These are phyloP conservation scores for Stemphylium beticola DNA, from an alignment of 2,329 filamentous ascomycete species.

Conservation along the genomic window DNA sequence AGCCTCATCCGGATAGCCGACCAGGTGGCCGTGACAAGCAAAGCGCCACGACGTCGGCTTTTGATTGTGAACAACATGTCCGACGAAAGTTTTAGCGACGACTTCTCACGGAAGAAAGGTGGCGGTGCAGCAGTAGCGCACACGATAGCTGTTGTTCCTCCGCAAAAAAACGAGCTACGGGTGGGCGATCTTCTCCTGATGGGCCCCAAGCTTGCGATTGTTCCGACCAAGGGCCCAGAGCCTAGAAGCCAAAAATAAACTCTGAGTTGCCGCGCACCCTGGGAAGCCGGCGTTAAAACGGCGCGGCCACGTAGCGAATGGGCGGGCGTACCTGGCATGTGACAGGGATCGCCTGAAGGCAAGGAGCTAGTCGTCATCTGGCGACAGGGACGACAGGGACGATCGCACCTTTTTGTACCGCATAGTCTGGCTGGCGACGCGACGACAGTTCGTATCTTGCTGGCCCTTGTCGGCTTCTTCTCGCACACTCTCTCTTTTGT, in stretches of 20 bases:
- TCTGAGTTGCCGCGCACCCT: conserved; percentile 12
- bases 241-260: conserved; percentile 8
- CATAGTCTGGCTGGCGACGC: not conserved
- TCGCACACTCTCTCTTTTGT: not conserved
- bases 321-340: conserved; percentile 1
- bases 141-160: not conserved
- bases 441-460: not conserved
- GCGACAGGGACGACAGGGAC: conserved; percentile 10
- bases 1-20: conserved; percentile 3
- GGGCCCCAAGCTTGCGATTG: not conserved
- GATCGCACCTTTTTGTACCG: not conserved
- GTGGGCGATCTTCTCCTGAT: conserved; percentile 16
- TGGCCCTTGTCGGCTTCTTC: not conserved
- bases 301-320: conserved; percentile 15
- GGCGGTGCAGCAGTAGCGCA: conserved; percentile 1
- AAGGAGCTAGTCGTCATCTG: conserved; percentile 1
- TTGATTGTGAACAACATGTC: not conserved
- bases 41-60: not conserved
- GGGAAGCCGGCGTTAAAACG: conserved; percentile 14
- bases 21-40: not conserved
- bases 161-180: conserved; percentile 2
- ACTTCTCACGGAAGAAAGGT: not conserved
- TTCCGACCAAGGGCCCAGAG: conserved; percentile 1
- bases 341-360: not conserved
- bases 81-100: not conserved